Evolutionary conservation across 2,329 filamentous ascomycete genomes (phyloP).

Genomic region (Xylaria polymorpha): DNA sequence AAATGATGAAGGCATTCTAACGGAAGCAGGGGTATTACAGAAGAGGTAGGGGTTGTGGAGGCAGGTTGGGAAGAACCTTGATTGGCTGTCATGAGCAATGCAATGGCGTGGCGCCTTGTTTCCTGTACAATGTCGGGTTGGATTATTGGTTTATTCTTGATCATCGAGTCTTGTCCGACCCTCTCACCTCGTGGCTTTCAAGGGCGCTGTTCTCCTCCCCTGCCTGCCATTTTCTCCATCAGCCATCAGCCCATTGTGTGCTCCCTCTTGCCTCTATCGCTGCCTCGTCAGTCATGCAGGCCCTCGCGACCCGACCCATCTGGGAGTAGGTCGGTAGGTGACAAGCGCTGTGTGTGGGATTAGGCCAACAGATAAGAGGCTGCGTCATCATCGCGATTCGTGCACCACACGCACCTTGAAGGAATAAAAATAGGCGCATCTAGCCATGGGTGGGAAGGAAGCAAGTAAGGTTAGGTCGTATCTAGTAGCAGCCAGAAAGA

Average conservation of each 20-base stretch:
- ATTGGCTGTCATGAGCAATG: slow-evolving; percentile 18
- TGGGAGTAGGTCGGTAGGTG: slow-evolving; percentile 10
- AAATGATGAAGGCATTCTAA: slow-evolving; percentile 1
- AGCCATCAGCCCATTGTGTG: slow-evolving; percentile 11
- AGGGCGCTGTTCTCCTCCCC: slow-evolving; percentile 10
- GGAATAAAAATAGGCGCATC: slow-evolving; percentile 27
- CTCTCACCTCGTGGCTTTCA: slow-evolving; percentile 37
- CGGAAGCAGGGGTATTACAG: slow-evolving; percentile 29
- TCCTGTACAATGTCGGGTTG: slow-evolving; percentile 31
- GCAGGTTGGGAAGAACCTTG: not conserved
- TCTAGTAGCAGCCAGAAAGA: slow-evolving; percentile 23
- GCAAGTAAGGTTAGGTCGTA: slow-evolving; percentile 27
- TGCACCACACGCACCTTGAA: slow-evolving; percentile 16
- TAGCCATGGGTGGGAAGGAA: slow-evolving; percentile 21
- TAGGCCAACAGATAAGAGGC: slow-evolving; percentile 20
- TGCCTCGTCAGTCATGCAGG: slow-evolving; percentile 17
- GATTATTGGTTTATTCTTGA: not conserved
- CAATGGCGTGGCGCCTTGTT: slow-evolving; percentile 29
- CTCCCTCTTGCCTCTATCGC: slow-evolving; percentile 21
- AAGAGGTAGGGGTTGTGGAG: slow-evolving; percentile 24
- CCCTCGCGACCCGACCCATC: slow-evolving; percentile 18
- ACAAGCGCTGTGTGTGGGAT: slow-evolving; percentile 23
- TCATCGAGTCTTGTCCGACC: slow-evolving; percentile 13
- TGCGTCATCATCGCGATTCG: slow-evolving; percentile 31
- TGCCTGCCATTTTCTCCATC: slow-evolving; percentile 16